Base-by-base conservation (phyloP, 768 basidiomycete genomes). In the Russula lepida region DNA sequence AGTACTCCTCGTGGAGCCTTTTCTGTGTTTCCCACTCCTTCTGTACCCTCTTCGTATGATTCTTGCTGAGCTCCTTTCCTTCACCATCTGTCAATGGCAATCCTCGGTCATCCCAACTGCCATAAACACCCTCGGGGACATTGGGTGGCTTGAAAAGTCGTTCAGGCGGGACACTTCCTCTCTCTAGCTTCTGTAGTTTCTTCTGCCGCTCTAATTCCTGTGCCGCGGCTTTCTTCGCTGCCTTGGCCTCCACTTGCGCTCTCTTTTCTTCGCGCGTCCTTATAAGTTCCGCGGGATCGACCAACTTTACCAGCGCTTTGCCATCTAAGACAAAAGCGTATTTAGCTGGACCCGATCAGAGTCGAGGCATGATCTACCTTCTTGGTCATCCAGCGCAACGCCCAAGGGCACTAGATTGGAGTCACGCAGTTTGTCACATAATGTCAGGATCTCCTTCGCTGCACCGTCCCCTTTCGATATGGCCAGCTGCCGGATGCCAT, bases 371-470 rank as follows among this genome's bases (percentile, higher is more conserved):
- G 47, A 76, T 54, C 64, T 63, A 86, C 93, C 93, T 78, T 95
- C 92, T 75, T 93, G 92, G 76, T 99, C 97, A 71, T 98, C 97
- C 35, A 99, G 77, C 8, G 94, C 94, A 6, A 99, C 92, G 8
- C 97, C 97, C 53, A 98, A 78, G n/a, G 93, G 87, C 46, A 95
- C 86, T 46, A 98, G 76, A 69, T 97, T 95, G 35, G 81, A 77
- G 70, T 98, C 95, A 17, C 97, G 84, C 62, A 99, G 80, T 65
- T 83, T 85, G 75, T 99, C 97, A 68, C 86, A 94, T 25, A 97
- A 81, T 23, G 83, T 79, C 50, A 99, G 76, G 64, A 98, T 89
- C 63, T 95, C 89, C 70, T 84, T 84, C 41, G 88, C 72, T 2
- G 89, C 80, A 21, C 78, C 74, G 11, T 85, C 83, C 21, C 77